phyloP scores from a whole-genome alignment of 352 stramenopile genomes.

The Globisporangium heterothallicum region DNA sequence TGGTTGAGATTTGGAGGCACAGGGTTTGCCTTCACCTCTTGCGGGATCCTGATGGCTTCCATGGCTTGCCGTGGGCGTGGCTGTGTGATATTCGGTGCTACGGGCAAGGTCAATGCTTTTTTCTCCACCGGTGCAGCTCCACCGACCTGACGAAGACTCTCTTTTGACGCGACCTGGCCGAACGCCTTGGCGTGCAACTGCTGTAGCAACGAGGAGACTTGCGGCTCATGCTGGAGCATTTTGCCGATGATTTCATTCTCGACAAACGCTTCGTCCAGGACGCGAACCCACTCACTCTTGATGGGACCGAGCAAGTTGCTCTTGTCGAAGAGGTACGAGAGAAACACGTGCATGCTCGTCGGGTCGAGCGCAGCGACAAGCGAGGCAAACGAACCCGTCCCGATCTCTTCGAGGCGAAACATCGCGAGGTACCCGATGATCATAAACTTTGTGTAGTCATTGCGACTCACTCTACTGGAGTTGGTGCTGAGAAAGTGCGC shows the following conservation, averaged over 20 bases:
- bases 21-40: slow-evolving; percentile 66
- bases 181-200: slow-evolving; percentile 71
- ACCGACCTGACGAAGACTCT: slow-evolving; percentile 36
- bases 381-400: slow-evolving; percentile 46
- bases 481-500: slow-evolving; percentile 83
- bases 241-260: slow-evolving; percentile 64
- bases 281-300: slow-evolving; percentile 68
- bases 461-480: slow-evolving; percentile 63
- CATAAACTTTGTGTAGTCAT: slow-evolving; percentile 90
- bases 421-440: slow-evolving; percentile 87
- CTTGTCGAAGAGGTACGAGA: slow-evolving; percentile 82
- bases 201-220: slow-evolving; percentile 33
- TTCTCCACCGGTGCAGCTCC: slow-evolving; percentile 32
- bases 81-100: slow-evolving; percentile 84
- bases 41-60: slow-evolving; percentile 76
- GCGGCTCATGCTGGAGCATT: slow-evolving; percentile 37
- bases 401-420: slow-evolving; percentile 88
- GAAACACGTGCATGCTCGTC: slow-evolving; percentile 82
- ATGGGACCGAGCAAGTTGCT: slow-evolving; percentile 57
- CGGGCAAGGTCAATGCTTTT: slow-evolving; percentile 57
- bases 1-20: slow-evolving; percentile 63
- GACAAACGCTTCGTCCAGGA: slow-evolving; percentile 86
- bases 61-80: slow-evolving; percentile 57
- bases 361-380: slow-evolving; percentile 69
- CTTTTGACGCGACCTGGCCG: slow-evolving; percentile 33